phyloP scores from a whole-genome alignment of 176 grass and related monocot genomes.

The Oryza nivara region DNA sequence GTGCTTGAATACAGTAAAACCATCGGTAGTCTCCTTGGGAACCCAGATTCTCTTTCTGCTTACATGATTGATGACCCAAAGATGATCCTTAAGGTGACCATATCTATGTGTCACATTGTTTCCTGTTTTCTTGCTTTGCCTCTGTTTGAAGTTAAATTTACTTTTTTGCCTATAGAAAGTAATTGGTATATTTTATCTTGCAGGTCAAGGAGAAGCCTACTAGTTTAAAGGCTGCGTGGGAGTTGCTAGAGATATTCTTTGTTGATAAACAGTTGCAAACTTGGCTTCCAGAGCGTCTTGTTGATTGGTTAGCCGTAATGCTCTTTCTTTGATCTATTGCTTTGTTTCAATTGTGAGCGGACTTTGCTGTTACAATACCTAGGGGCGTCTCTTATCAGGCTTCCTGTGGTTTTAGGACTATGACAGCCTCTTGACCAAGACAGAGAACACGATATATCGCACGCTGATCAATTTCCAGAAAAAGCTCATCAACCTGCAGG shows the following conservation, averaged over 20 bases:
- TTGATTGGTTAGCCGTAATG: constrained; percentile 99
- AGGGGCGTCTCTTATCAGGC: constrained; percentile 13
- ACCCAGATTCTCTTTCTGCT: constrained; percentile 36
- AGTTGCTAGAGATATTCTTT: constrained; percentile 98
- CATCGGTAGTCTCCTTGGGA: constrained; percentile 70
- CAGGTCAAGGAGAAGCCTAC: constrained; percentile 64
- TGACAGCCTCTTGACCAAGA: constrained; percentile 68
- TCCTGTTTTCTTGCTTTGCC: constrained; percentile 22
- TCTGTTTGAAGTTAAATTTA: constrained; percentile 18
- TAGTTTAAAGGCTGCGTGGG: constrained; percentile 88
- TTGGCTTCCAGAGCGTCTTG: constrained; percentile 94
- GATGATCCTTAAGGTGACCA: constrained; percentile 67
- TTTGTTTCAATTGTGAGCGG: constrained; percentile 19
- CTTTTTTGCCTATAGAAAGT: constrained; percentile 22
- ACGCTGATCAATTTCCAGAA: constrained; percentile 73
- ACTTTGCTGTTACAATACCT: constrained; percentile 9
- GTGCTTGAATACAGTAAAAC: constrained; percentile 86
- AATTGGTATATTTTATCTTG: constrained; percentile 33
- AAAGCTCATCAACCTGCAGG: constrained; percentile 76
- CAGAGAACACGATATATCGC: constrained; percentile 52
- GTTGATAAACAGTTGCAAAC: constrained; percentile 77
- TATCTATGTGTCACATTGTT: constrained; percentile 6
- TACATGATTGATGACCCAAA: constrained; percentile 71
- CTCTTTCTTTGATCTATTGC: constrained; percentile 40
- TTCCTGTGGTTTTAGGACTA: constrained; percentile 63